Evolutionary conservation across 1,284 basidiomycete species (phyloP).

Genomic region (Volvariella surrecta): DNA sequence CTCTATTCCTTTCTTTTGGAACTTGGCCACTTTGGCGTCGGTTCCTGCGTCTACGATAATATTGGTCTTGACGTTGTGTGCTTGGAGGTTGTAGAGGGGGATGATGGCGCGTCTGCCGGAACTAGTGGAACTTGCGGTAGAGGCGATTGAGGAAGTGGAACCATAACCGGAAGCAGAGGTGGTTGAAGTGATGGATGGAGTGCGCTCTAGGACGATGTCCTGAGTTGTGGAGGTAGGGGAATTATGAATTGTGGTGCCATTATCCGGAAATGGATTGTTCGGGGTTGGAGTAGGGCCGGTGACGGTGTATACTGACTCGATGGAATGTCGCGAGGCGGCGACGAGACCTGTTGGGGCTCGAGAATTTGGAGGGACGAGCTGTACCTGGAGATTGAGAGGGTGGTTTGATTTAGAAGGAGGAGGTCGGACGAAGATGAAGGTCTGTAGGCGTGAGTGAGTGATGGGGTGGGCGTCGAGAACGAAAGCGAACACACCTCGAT

Average conservation of each 20-base stretch:
- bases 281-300: constrained; percentile 16
- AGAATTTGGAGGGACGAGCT: constrained; percentile 71
- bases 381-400: constrained; percentile 89
- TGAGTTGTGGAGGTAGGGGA: background rate
- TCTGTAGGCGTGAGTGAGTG: constrained; percentile 34
- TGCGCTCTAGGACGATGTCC: constrained; percentile 24
- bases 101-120: constrained; percentile 70
- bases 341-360: constrained; percentile 31
- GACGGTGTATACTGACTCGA: background rate
- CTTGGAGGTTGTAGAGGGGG: constrained; percentile 89
- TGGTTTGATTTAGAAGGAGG: constrained; percentile 81
- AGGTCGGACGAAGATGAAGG: constrained; percentile 79
- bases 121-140: constrained; percentile 23
- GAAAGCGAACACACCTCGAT: constrained; percentile 7
- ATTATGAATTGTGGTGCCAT: constrained; percentile 18
- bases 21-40: constrained; percentile 90
- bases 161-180: constrained; percentile 20
- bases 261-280: constrained; percentile 19
- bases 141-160: constrained; percentile 48
- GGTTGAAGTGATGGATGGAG: constrained; percentile 27
- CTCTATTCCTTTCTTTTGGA: constrained; percentile 79
- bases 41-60: constrained; percentile 90
- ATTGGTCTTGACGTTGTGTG: constrained; percentile 90
- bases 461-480: constrained; percentile 3
- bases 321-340: constrained; percentile 14